Conservation (phyloP, 116 monocot genomes). For the Zostera marina region DNA sequence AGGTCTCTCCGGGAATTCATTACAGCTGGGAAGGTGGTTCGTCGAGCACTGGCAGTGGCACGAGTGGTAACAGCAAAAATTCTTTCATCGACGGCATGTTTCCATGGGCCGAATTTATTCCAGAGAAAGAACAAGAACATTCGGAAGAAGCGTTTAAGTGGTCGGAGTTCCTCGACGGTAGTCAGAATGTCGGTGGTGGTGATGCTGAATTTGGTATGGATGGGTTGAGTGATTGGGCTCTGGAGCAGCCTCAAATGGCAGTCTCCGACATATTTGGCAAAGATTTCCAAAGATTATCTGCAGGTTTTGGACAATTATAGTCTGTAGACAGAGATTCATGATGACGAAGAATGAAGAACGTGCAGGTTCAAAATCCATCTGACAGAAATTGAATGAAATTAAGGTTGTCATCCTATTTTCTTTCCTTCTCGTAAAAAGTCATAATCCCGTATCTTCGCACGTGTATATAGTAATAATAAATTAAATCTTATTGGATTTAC, state of each 20-base stretch:
- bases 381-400: too few species aligned
- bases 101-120: background rate
- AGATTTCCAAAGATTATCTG: background rate
- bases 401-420: too few species aligned
- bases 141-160: background rate
- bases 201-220: background rate
- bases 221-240: background rate
- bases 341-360: too few species aligned
- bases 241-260: background rate
- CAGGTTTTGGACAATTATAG: background rate
- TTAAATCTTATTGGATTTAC: too few species aligned
- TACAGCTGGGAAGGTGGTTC: constrained; percentile 14
- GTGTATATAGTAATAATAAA: too few species aligned
- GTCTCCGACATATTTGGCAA: background rate
- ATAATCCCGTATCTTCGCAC: too few species aligned
- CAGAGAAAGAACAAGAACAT: background rate
- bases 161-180: background rate
- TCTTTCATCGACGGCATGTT: constrained; percentile 19
- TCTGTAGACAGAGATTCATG: too few species aligned
- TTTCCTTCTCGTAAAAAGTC: too few species aligned
- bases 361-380: too few species aligned
- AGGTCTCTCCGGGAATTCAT: constrained; percentile 1
- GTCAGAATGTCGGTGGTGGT: background rate
- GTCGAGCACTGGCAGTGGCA: constrained; percentile 21
- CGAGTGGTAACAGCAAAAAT: constrained; percentile 19